A percentile compares a stretch with the other conserved stretches of the same genome.
phyloP scores from a whole-genome alignment of 2,329 filamentous ascomycete genomes.

The Annulohypoxylon truncatum region DNA sequence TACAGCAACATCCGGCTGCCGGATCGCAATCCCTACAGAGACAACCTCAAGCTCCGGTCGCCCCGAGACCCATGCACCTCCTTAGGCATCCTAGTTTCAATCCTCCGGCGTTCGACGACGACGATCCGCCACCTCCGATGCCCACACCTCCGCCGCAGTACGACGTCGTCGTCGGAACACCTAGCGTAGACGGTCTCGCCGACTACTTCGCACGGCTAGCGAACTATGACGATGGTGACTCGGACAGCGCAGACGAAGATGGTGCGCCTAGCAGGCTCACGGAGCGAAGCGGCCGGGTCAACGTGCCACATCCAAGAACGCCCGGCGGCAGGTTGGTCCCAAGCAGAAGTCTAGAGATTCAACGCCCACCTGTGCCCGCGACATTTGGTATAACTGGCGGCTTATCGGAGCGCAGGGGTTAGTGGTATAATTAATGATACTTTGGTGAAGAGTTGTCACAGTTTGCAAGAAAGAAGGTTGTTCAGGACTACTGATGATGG shows the following conservation, averaged over 20 bases:
- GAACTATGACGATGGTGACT: constrained; percentile 68
- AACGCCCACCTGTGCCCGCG: constrained; percentile 54
- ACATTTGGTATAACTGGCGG: constrained; percentile 46
- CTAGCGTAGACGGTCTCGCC: constrained; percentile 75
- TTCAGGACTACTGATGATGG: constrained; percentile 11
- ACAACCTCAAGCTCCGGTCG: constrained; percentile 32
- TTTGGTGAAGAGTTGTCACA: not conserved
- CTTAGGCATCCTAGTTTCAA: constrained; percentile 87
- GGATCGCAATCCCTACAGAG: constrained; percentile 46
- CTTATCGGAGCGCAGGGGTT: constrained; percentile 45
- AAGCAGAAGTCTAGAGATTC: constrained; percentile 68
- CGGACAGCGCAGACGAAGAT: constrained; percentile 51
- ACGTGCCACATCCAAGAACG: constrained; percentile 67
- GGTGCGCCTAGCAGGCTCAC: constrained; percentile 56
- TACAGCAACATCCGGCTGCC: constrained; percentile 52
- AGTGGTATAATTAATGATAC: constrained; percentile 41
- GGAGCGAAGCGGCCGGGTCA: constrained; percentile 66
- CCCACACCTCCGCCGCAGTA: constrained; percentile 86
- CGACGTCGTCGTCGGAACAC: constrained; percentile 78
- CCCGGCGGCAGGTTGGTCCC: constrained; percentile 65
- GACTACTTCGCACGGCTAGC: constrained; percentile 89
- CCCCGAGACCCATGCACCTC: constrained; percentile 82
- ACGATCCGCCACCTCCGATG: constrained; percentile 76
- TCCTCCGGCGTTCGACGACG: constrained; percentile 86
- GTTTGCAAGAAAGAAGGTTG: not conserved